A percentile compares a stretch with the other conserved stretches of the same genome.
Conservation (phyloP, 768 basidiomycete species). For the Mycena venus region DNA sequence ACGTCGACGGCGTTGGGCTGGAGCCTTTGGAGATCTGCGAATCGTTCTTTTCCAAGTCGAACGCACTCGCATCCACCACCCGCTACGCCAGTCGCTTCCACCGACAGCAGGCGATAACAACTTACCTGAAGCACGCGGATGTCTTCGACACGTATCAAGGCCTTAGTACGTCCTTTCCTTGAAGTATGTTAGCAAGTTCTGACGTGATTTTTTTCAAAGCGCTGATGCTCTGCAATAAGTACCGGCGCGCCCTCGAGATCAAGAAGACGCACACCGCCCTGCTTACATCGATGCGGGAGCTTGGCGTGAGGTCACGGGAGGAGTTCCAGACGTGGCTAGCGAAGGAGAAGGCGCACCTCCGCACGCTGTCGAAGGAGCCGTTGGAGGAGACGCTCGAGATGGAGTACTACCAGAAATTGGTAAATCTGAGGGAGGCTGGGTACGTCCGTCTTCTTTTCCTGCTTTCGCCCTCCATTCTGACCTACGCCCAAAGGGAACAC, state of each 20-base stretch:
- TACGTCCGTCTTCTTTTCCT: too few species aligned
- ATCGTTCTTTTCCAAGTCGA: neutral
- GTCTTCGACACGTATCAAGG: neutral
- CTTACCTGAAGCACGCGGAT: neutral
- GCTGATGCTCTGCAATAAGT: neutral
- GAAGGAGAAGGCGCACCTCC: constrained; percentile 1
- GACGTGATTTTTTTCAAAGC: neutral
- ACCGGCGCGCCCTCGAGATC: neutral
- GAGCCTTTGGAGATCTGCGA: neutral
- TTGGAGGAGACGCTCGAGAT: constrained; percentile 9
- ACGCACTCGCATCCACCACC: neutral
- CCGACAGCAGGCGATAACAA: neutral
- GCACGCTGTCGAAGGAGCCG: constrained; percentile 8
- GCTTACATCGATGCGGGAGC: neutral
- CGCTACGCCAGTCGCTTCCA: neutral
- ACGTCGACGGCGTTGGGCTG: neutral
- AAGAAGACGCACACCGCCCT: neutral
- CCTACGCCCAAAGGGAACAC: too few species aligned
- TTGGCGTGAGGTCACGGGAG: neutral
- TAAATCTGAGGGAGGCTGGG: too few species aligned
- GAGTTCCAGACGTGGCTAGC: neutral
- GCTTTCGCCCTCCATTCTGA: too few species aligned
- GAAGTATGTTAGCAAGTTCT: neutral
- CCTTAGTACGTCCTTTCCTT: neutral
- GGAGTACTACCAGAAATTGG: constrained; percentile 17